A percentile compares a stretch with the other conserved stretches of the same genome.
These are phyloP conservation scores for Colletotrichum caudatum DNA, from an alignment of 2,329 filamentous ascomycete species.

Conservation along the genomic window DNA sequence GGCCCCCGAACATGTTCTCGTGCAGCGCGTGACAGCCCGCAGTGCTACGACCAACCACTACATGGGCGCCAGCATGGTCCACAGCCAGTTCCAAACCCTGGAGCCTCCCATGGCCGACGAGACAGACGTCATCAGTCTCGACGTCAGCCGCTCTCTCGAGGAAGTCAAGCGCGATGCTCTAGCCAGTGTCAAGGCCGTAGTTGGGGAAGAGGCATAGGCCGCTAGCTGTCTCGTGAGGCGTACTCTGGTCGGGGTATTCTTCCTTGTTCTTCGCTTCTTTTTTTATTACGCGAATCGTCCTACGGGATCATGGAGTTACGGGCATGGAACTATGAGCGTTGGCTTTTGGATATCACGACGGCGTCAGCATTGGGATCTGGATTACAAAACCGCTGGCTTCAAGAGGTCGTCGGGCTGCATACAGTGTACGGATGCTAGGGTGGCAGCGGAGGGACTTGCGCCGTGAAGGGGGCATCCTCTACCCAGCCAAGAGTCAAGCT, in stretches of 20 bases:
- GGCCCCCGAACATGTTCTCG: constrained; percentile 79
- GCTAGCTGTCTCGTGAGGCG: constrained; percentile 3
- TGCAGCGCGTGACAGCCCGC: constrained; percentile 79
- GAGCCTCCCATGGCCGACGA: constrained; percentile 82
- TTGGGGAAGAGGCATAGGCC: constrained; percentile 49
- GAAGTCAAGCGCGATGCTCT: constrained; percentile 72
- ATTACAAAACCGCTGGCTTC: constrained; percentile 30
- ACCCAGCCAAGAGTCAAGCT: background rate
- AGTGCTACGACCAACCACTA: constrained; percentile 77
- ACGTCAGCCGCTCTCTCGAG: constrained; percentile 70
- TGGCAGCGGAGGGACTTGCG: constrained; percentile 4
- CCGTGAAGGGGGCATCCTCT: background rate
- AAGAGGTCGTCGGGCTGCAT: constrained; percentile 28
- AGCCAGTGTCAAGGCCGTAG: constrained; percentile 67
- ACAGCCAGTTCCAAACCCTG: constrained; percentile 89
- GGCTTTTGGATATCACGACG: constrained; percentile 30
- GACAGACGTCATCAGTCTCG: constrained; percentile 77
- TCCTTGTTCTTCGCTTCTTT: constrained; percentile 7
- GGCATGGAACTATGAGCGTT: constrained; percentile 40
- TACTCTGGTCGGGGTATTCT: constrained; percentile 12
- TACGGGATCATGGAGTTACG: constrained; percentile 37
- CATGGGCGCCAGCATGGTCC: constrained; percentile 96
- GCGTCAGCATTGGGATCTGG: constrained; percentile 37
- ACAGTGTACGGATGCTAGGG: constrained; percentile 2
- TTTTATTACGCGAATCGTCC: constrained; percentile 23